phyloP scores from a whole-genome alignment of 805 yeast genomes.

The Ogataea allantospora region DNA sequence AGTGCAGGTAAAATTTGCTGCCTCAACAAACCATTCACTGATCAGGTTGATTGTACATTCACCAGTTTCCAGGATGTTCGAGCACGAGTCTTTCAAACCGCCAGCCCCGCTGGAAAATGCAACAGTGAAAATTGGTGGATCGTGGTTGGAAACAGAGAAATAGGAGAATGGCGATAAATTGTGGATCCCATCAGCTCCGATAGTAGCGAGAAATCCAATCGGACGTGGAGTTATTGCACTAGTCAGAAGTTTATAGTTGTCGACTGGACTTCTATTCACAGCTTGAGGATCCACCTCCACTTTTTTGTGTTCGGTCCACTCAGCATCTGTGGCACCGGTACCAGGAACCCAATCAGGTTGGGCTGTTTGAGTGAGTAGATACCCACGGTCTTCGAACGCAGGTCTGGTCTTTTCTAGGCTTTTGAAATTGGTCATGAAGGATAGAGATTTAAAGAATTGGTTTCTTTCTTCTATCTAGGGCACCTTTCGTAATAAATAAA shows the following conservation, averaged over 20 bases:
- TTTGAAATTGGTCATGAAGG: not conserved
- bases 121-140: conserved; percentile 58
- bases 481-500: too few species aligned
- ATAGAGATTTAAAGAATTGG: too few species aligned
- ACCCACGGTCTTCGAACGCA: not conserved
- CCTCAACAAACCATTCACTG: conserved; percentile 64
- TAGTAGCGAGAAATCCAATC: conserved; percentile 54
- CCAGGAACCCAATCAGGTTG: conserved; percentile 46
- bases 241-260: conserved; percentile 51
- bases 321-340: conserved; percentile 43
- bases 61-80: conserved; percentile 47
- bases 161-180: conserved; percentile 65
- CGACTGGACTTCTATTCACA: conserved; percentile 38
- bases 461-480: too few species aligned
- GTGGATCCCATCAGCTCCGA: conserved; percentile 39
- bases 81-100: conserved; percentile 47
- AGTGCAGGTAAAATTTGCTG: conserved; percentile 51
- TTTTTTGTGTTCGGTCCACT: conserved; percentile 46
- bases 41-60: conserved; percentile 58
- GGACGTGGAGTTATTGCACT: conserved; percentile 60
- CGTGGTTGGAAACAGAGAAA: conserved; percentile 44
- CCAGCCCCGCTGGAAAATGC: conserved; percentile 44
- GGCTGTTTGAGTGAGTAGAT: conserved; percentile 8
- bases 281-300: conserved; percentile 48
- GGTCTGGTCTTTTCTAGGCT: conserved; percentile 4